Base-by-base conservation (phyloP, 148 eudicot species). In the Chenopodium suecicum region DNA sequence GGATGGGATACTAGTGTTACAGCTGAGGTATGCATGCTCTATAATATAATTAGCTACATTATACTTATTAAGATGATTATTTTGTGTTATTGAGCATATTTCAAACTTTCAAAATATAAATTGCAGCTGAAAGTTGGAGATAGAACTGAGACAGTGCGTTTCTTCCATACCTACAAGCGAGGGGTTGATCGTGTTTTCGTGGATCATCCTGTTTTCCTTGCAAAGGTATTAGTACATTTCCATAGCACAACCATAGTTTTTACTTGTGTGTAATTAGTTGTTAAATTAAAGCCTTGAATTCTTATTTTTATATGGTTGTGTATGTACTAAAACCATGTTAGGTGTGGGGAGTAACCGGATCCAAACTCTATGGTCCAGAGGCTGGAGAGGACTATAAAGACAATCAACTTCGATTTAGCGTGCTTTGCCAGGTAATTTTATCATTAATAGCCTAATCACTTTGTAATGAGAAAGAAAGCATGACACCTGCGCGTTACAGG, bases 341-440 rank as follows among this genome's bases (percentile, higher is more conserved):
- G 98, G 97, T 95, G 48, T 91, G 97, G 97, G 98, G 98, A 10
- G 92, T 92, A 88, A 95, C 97, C 34, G 92, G 86, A 77, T 91
- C 95, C 12, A 90, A 93, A 86, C 84, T 95, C 47, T 95, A 95
- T 80, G 98, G 98, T 73, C 98, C 98, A 4, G 80, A 46, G 50
- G 83, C 98, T 73, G 98, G 97, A 47, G 82, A 77, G 4, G 98
- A 95, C 84, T 95, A 91, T 77, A 37, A 72, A 41, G 98, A 95
- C 87, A 95, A 95, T 86, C 94, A 93, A 82, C 85, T 95, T 63
- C 88, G 97, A 19, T 95, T 93, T 82, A 91, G 96, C 83, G 78
- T 95, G 81, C 80, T 95, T 69, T 90, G 92, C 85, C 94, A 85
- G 77, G 98, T 94, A 74, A 76, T 9, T 67, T 29, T 11, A 67